These are phyloP conservation scores for Cocos nucifera DNA, from an alignment of 176 grass and related monocot genomes.

Conservation along the genomic window DNA sequence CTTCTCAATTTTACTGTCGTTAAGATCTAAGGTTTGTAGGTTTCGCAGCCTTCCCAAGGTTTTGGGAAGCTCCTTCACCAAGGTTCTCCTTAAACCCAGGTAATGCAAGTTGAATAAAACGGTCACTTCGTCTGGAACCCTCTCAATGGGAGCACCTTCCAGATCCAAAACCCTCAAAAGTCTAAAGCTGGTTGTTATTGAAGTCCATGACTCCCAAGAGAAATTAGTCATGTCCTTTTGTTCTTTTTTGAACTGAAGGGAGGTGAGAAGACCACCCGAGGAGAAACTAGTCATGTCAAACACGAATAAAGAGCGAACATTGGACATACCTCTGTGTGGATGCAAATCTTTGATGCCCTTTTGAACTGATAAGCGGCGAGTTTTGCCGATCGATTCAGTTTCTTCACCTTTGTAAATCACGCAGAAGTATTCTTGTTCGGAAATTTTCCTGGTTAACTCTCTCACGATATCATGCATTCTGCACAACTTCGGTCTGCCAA, in stretches of 20 bases:
- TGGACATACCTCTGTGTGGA: no score
- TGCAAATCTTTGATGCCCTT: no score
- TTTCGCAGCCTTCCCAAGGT: conserved; percentile 4
- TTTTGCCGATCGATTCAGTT: background rate
- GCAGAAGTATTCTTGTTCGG: conserved; percentile 11
- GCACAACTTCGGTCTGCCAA: conserved; percentile 4
- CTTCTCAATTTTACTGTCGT: background rate
- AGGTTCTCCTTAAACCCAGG: conserved; percentile 7
- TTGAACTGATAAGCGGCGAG: background rate
- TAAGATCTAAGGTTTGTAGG: conserved; percentile 7
- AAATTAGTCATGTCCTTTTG: no score
- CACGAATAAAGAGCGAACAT: no score
- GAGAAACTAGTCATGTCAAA: no score
- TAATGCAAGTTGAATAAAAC: conserved; percentile 5
- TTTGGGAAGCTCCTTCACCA: conserved; percentile 1
- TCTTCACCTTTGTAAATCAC: background rate
- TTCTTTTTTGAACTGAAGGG: no score
- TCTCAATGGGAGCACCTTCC: no score
- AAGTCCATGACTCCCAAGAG: no score
- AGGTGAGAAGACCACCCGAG: no score
- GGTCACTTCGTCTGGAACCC: background rate
- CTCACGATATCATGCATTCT: conserved; percentile 14
- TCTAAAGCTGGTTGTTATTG: no score
- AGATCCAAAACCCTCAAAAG: no score
- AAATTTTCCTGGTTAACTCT: conserved; percentile 18